Evolutionary conservation across 2,329 filamentous ascomycete species (phyloP).

Genomic region (Alternaria triticimaculans): DNA sequence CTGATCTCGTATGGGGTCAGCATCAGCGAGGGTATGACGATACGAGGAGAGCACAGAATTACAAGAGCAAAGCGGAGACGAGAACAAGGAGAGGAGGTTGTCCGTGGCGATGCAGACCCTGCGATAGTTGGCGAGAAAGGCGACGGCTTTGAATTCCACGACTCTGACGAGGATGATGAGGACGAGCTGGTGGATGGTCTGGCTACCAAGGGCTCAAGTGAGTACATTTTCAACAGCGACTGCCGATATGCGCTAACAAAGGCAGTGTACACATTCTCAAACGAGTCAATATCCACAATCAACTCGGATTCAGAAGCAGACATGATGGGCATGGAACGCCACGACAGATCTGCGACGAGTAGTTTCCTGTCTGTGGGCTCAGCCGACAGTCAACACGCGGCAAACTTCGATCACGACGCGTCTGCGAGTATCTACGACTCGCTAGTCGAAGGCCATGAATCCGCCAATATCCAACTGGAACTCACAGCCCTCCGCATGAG

Average conservation of each 20-base stretch:
- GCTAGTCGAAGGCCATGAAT: slow-evolving; percentile 72
- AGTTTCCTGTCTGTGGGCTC: slow-evolving; percentile 78
- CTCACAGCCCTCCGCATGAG: slow-evolving; percentile 92
- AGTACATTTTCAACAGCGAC: slow-evolving; percentile 10
- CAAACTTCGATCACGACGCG: slow-evolving; percentile 85
- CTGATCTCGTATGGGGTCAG: slow-evolving; percentile 81
- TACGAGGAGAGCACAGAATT: slow-evolving; percentile 53
- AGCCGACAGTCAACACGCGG: slow-evolving; percentile 60
- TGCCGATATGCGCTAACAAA: slow-evolving; percentile 16
- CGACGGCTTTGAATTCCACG: slow-evolving; percentile 65
- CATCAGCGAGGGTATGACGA: slow-evolving; percentile 67
- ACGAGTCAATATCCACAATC: slow-evolving; percentile 70
- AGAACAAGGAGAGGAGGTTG: slow-evolving; percentile 51
- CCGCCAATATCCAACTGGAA: slow-evolving; percentile 90
- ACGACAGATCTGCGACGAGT: slow-evolving; percentile 66
- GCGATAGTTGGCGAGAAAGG: slow-evolving; percentile 65
- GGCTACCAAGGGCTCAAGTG: slow-evolving; percentile 43
- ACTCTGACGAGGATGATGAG: slow-evolving; percentile 68
- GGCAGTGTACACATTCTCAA: slow-evolving; percentile 59
- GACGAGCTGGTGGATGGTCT: slow-evolving; percentile 59
- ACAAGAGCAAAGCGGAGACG: slow-evolving; percentile 56
- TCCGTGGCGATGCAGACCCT: slow-evolving; percentile 52
- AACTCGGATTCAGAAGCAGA: slow-evolving; percentile 59
- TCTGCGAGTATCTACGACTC: slow-evolving; percentile 87
- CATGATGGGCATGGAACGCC: slow-evolving; percentile 52